Base-by-base conservation (phyloP, 2,329 filamentous ascomycete species). In the Xylaria arbuscula region DNA sequence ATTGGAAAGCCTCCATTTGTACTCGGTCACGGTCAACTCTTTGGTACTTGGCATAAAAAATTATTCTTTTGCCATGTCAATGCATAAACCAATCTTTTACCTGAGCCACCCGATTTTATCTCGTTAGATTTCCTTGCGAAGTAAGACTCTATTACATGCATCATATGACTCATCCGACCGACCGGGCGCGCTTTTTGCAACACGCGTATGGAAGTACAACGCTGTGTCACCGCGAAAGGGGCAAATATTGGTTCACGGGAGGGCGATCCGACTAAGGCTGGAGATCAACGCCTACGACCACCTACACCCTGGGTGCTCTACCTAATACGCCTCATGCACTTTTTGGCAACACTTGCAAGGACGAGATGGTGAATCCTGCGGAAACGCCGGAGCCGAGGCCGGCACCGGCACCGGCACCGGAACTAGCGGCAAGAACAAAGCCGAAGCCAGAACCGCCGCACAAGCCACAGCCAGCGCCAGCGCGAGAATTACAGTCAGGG, bases 131-230 rank as follows among this genome's bases (percentile, higher is more conserved):
- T 45, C 28, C 28, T 32, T 53, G 42, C 6, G 40, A 47, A 45
- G 13, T 48, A 32, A 62, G 19, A 53, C 28, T 24, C 17, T 50
- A 40, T 17, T 45, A 38, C 47, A 28, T 28, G 28, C 5, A 34
- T 13, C 60, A 61, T 13, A 55, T 57, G 22, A 45, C 24, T 9
- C 22, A 50, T 38, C 51, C 28, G 22, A 34, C 9, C 28, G 40
- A 45, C 28, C 2, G 15, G 9, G 32, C 32, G 32, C 54, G 19
- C 60, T n/a, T 10, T n/a, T n/a, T n/a, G n/a, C n/a, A n/a, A n/a
- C 48, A 69, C 28, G 9, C 59, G 51, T 28, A 62, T 67, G 61
- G 64, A 58, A 63, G 62, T 45, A 53, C 53, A 62, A 28, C 28
- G 38, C 64, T 17, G 57, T n/a, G n/a, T 47, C 17, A 56, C 38